phyloP scores from a whole-genome alignment of 305 asterid genomes.

The Andrographis paniculata region DNA sequence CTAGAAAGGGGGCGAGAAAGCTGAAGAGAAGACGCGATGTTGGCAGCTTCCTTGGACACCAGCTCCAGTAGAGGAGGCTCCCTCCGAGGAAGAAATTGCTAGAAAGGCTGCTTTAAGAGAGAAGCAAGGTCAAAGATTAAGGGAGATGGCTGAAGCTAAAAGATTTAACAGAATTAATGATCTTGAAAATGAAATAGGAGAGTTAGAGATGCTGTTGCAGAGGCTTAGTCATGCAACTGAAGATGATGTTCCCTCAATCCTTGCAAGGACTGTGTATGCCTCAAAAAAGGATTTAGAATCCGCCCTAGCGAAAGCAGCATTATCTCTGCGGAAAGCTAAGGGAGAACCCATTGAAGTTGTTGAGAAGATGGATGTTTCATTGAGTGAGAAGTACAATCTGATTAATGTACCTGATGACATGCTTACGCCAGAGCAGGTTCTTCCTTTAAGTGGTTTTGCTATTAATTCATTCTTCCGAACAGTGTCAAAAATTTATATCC shows the following conservation, averaged over 20 bases:
- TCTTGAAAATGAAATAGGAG: conserved; percentile 80
- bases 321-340: conserved; percentile 84
- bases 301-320: conserved; percentile 58
- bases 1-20: conserved; percentile 75
- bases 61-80: conserved; percentile 72
- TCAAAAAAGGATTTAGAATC: conserved; percentile 76
- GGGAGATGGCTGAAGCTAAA: conserved; percentile 99
- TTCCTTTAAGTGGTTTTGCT: conserved; percentile 16
- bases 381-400: conserved; percentile 65
- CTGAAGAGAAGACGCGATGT: conserved; percentile 71
- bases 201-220: conserved; percentile 64
- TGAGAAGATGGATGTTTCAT: conserved; percentile 60
- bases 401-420: conserved; percentile 65
- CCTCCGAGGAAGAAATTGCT: conserved; percentile 97
- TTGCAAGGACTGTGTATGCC: conserved; percentile 44
- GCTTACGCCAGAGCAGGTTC: conserved; percentile 89
- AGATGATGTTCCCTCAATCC: conserved; percentile 46
- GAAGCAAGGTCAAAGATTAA: conserved; percentile 94
- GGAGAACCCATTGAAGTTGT: conserved; percentile 75
- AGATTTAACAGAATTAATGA: conserved; percentile 77
- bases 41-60: conserved; percentile 99
- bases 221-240: conserved; percentile 54
- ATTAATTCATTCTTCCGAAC: conserved; percentile 14
- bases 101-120: conserved; percentile 95
- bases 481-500: conserved; percentile 8